phyloP scores from a whole-genome alignment of 1,284 basidiomycete species.

The Leccinum griseonigrum region DNA sequence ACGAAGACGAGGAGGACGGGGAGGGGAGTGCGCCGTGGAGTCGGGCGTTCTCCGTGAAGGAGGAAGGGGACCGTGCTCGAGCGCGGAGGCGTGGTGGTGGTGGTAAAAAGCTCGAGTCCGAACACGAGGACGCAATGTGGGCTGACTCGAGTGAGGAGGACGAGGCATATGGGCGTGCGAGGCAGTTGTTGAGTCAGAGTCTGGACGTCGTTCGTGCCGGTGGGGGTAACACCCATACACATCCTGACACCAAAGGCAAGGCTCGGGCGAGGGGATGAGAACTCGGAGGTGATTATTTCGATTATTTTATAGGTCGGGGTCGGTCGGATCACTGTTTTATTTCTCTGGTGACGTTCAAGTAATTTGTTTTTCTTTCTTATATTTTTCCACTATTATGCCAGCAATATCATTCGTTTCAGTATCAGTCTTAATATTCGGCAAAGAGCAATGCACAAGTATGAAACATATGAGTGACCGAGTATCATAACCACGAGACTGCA shows the following conservation, averaged over 20 bases:
- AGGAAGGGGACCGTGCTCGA: not conserved
- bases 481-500: too few species aligned
- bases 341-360: too few species aligned
- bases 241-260: not conserved
- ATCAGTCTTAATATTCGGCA: not conserved
- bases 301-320: not conserved
- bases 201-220: not conserved
- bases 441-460: too few species aligned
- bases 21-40: conserved; percentile 26
- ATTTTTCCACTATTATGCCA: not conserved
- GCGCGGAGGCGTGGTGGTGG: not conserved
- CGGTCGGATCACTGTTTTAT: too few species aligned
- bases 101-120: too few species aligned
- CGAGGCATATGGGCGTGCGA: not conserved
- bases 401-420: too few species aligned
- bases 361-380: too few species aligned
- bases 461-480: too few species aligned
- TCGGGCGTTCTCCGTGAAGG: conserved; percentile 4
- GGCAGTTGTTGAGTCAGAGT: not conserved
- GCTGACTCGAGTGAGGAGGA: not conserved
- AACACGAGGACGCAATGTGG: not conserved
- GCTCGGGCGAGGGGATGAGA: not conserved
- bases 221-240: too few species aligned
- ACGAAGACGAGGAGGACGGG: conserved; percentile 35
- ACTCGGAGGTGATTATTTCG: not conserved